Conservation (phyloP, 139 green algal genomes). For the Trebouxia sp. region DNA sequence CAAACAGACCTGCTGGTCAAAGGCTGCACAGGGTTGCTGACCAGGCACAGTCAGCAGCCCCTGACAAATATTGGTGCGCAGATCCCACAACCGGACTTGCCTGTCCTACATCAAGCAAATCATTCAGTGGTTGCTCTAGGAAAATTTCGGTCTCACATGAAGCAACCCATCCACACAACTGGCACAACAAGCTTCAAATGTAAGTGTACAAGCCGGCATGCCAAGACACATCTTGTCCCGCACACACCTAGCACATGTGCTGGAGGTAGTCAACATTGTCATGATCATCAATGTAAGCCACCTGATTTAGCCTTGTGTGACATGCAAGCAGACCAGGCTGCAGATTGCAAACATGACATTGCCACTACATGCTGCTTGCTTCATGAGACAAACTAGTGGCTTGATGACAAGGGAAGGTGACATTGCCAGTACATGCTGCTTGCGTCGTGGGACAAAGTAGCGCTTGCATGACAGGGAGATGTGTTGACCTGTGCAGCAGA, state of each 20-base stretch:
- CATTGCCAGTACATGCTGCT: background rate
- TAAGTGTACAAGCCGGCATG: no score
- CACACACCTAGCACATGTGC: no score
- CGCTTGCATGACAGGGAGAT: background rate
- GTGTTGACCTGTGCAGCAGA: slow-evolving; percentile 61
- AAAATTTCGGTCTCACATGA: no score
- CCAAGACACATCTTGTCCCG: no score
- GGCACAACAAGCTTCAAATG: no score
- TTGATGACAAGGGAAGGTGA: background rate
- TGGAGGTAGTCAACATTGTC: no score
- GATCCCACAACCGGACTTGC: slow-evolving; percentile 88
- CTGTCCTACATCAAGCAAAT: slow-evolving; percentile 58
- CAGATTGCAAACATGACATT: background rate
- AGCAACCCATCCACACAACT: no score
- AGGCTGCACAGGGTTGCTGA: slow-evolving; percentile 60
- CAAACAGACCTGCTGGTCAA: slow-evolving; percentile 78
- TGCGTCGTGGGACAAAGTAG: background rate
- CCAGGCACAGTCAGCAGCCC: slow-evolving; percentile 58
- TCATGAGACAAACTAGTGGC: background rate
- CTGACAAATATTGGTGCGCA: slow-evolving; percentile 75
- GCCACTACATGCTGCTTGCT: background rate
- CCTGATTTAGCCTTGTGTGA: no score
- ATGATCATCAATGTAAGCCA: no score
- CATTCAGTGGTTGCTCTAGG: background rate
- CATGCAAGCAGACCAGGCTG: background rate